Base-by-base conservation (phyloP, 805 yeast species). In the Priceomyces carsonii region DNA sequence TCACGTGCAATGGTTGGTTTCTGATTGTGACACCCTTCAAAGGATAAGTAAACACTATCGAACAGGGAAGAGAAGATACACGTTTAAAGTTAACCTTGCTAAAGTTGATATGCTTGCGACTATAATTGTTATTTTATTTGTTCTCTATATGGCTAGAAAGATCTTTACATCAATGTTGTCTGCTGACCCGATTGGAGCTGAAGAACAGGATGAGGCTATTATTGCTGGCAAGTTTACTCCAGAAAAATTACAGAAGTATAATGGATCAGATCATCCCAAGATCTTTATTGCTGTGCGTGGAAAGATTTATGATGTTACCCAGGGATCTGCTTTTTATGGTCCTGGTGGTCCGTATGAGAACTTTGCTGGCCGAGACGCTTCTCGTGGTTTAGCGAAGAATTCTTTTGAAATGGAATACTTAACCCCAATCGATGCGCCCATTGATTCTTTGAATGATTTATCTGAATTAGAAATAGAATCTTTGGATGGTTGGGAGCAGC, bases 331-430 rank as follows among this genome's bases (percentile, higher is more conserved):
- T 30, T 90, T 91, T 56, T 91, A 91, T 59, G 98, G 98, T 0
- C 98, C 98, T 5, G 86, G 91, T 19, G 97, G 97, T 0, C 95
- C 96, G 0, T 91, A 91, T 62, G 80, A 85, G 27, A 87, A 85
- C 54, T 91, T 91, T 70, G 97, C 97, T 0, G 98, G 98, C 1
- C 83, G 86, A 47, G 98, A 91, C 63, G 97, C 97, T 3, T 83
- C 95, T 1, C 71, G 98, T 45, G 98, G 97, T 0, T 73, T 91
- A 37, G 96, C 96, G 1, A 67, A 77, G 50, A 90, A 89, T 60
- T 85, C 95, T 12, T 91, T 90, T 61, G 97, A 89, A 33, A 45
- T 68, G 15, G 75, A 61, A 69, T 35, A 71, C 71, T 56, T 93
- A 18, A 83, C 80, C 24, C 75, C 82, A 7, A 66, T 86, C 53